These are phyloP conservation scores for Pseudogymnoascus sp. DNA, from an alignment of 2,329 filamentous ascomycete species.

Conservation along the genomic window DNA sequence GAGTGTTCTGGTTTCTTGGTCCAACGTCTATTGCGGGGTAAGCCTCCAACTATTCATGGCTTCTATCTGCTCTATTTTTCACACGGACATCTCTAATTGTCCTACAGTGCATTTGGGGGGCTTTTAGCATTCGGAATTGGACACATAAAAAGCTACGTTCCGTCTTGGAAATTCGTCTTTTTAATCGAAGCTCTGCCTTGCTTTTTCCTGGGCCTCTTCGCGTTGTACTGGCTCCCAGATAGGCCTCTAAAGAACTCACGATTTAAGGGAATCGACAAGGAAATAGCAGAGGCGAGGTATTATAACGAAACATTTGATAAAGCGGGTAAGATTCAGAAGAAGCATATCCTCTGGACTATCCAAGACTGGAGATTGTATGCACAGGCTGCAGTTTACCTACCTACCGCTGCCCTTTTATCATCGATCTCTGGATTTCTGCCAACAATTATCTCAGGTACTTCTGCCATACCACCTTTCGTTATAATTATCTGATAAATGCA, in stretches of 20 bases:
- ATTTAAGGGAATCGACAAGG: slow-evolving; percentile 14
- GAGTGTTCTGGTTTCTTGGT: slow-evolving; percentile 19
- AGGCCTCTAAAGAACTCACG: slow-evolving; percentile 16
- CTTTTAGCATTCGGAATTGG: slow-evolving; percentile 54
- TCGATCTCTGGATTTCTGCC: slow-evolving; percentile 19
- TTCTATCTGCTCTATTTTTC: background rate
- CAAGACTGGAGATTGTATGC: slow-evolving; percentile 12
- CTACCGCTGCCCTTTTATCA: slow-evolving; percentile 15
- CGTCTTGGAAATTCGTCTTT: slow-evolving; percentile 61
- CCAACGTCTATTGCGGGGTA: slow-evolving; percentile 18
- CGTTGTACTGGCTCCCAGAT: slow-evolving; percentile 18
- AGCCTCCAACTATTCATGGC: background rate
- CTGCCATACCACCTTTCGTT: background rate
- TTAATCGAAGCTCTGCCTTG: slow-evolving; percentile 29
- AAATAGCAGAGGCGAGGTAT: slow-evolving; percentile 16
- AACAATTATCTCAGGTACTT: slow-evolving; percentile 4
- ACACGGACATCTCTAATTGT: no score
- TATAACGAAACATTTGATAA: slow-evolving; percentile 17
- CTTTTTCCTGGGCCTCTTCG: slow-evolving; percentile 16
- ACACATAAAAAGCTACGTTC: slow-evolving; percentile 46
- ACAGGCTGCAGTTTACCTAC: slow-evolving; percentile 16
- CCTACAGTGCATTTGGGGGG: slow-evolving; percentile 45
- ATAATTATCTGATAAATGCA: slow-evolving; percentile 7
- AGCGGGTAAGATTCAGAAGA: slow-evolving; percentile 14
- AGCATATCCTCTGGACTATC: slow-evolving; percentile 13